Evolutionary conservation across 1,284 basidiomycete species (phyloP).

Genomic region (Malassezia obtusa): DNA sequence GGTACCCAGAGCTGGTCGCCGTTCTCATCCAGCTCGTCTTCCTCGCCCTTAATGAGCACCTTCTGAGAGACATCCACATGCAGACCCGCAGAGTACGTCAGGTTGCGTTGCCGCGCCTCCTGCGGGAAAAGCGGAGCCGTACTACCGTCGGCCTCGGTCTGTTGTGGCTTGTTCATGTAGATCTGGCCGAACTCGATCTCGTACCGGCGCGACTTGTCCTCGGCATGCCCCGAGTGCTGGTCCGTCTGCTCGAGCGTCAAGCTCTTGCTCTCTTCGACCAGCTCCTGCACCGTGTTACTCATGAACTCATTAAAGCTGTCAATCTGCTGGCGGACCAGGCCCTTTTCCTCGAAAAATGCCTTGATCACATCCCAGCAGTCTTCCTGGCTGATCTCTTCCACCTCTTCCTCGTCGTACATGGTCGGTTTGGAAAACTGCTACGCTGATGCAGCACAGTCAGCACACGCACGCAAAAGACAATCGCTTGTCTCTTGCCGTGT

Average conservation of each 20-base stretch:
- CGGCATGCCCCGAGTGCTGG: slow-evolving; percentile 65
- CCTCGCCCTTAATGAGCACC: slow-evolving; percentile 64
- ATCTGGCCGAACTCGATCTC: slow-evolving; percentile 97
- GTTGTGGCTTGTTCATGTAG: slow-evolving; percentile 84
- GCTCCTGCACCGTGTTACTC: slow-evolving; percentile 98
- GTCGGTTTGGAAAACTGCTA: neutral
- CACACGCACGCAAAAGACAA: neutral
- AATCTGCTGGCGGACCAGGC: slow-evolving; percentile 92
- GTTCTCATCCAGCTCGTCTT: slow-evolving; percentile 57
- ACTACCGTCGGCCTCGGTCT: slow-evolving; percentile 90
- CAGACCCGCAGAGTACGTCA: slow-evolving; percentile 89
- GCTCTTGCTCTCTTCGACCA: slow-evolving; percentile 89
- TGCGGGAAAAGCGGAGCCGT: slow-evolving; percentile 92
- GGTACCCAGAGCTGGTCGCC: slow-evolving; percentile 75
- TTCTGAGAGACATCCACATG: slow-evolving; percentile 93
- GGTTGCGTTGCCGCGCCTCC: slow-evolving; percentile 83
- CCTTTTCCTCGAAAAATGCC: slow-evolving; percentile 92
- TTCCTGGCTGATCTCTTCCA: slow-evolving; percentile 44
- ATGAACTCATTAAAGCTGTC: slow-evolving; percentile 99
- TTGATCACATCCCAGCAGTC: slow-evolving; percentile 57
- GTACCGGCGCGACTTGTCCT: slow-evolving; percentile 65
- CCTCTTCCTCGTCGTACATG: slow-evolving; percentile 26
- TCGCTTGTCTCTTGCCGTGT: neutral
- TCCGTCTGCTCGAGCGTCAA: slow-evolving; percentile 91
- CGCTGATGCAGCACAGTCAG: neutral